phyloP scores from a whole-genome alignment of 2,329 filamentous ascomycete species.

The Fusarium setosum region DNA sequence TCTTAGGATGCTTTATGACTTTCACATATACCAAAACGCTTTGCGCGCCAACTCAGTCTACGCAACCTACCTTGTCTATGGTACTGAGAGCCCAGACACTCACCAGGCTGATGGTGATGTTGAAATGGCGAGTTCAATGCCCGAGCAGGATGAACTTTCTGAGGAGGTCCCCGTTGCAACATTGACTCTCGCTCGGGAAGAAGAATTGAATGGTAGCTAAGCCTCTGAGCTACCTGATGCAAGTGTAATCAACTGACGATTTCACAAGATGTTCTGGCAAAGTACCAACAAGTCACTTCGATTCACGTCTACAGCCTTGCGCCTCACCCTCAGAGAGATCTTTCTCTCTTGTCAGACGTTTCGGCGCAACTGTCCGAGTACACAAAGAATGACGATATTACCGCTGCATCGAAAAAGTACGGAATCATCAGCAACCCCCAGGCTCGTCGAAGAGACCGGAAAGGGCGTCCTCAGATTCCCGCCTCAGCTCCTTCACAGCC shows the following conservation, averaged over 20 bases:
- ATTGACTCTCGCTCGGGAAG: slow-evolving; percentile 77
- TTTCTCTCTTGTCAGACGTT: slow-evolving; percentile 78
- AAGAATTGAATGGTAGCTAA: slow-evolving; percentile 70
- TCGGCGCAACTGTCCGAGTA: slow-evolving; percentile 71
- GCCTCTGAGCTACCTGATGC: not conserved
- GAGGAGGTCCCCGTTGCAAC: slow-evolving; percentile 66
- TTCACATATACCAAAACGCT: slow-evolving; percentile 86
- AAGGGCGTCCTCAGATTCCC: slow-evolving; percentile 44
- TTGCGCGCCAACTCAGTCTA: slow-evolving; percentile 80
- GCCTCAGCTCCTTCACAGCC: slow-evolving; percentile 41
- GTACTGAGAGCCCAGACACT: slow-evolving; percentile 64
- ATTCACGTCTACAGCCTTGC: slow-evolving; percentile 91
- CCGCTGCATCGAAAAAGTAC: slow-evolving; percentile 70
- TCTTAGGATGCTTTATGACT: slow-evolving; percentile 87
- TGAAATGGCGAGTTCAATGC: slow-evolving; percentile 75
- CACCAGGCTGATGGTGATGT: slow-evolving; percentile 69
- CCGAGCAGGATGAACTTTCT: slow-evolving; percentile 57
- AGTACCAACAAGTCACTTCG: slow-evolving; percentile 79
- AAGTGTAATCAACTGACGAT: slow-evolving; percentile 15
- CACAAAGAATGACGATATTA: slow-evolving; percentile 67
- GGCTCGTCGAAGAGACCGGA: slow-evolving; percentile 64
- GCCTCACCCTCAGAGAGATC: slow-evolving; percentile 73
- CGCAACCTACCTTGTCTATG: slow-evolving; percentile 91
- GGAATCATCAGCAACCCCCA: slow-evolving; percentile 81
- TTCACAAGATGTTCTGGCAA: slow-evolving; percentile 69